Conservation (phyloP, 805 yeast genomes). For the Saturnispora hagleri region DNA sequence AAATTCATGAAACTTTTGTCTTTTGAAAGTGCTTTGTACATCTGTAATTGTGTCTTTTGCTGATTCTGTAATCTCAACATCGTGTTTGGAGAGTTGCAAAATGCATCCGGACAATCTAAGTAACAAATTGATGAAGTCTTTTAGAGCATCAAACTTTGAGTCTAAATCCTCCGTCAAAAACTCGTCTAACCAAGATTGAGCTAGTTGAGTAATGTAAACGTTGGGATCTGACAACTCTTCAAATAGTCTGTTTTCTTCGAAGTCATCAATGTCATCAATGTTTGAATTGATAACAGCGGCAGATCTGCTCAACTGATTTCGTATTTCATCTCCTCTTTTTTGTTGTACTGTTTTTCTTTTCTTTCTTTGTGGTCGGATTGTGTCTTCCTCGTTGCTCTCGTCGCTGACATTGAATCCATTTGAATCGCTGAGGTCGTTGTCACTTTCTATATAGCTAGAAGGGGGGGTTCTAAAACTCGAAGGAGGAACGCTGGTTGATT, state of each 20-base stretch:
- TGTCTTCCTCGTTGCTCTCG: slow-evolving; percentile 1
- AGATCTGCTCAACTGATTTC: not conserved
- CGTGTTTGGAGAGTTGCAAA: slow-evolving; percentile 62
- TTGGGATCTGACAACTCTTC: slow-evolving; percentile 42
- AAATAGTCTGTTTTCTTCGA: slow-evolving; percentile 39
- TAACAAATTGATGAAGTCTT: slow-evolving; percentile 57
- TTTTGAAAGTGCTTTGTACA: slow-evolving; percentile 50
- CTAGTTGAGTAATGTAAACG: slow-evolving; percentile 41
- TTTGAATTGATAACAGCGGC: slow-evolving; percentile 12
- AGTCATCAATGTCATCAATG: slow-evolving; percentile 33
- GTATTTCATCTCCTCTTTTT: not conserved
- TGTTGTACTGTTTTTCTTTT: not conserved
- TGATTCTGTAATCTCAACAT: slow-evolving; percentile 42
- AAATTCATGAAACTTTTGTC: slow-evolving; percentile 59
- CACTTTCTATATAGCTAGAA: not conserved
- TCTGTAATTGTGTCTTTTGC: slow-evolving; percentile 69
- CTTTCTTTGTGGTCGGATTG: not conserved
- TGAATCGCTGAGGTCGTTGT: not conserved
- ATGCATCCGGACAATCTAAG: slow-evolving; percentile 67
- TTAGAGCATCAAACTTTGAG: slow-evolving; percentile 40
- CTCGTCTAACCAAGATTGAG: slow-evolving; percentile 49
- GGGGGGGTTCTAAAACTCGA: not conserved
- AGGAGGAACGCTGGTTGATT: not conserved
- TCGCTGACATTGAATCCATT: slow-evolving; percentile 3
- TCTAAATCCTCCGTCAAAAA: slow-evolving; percentile 30